Conservation (phyloP, 2,329 filamentous ascomycete genomes). For the Aspergillus sp. region DNA sequence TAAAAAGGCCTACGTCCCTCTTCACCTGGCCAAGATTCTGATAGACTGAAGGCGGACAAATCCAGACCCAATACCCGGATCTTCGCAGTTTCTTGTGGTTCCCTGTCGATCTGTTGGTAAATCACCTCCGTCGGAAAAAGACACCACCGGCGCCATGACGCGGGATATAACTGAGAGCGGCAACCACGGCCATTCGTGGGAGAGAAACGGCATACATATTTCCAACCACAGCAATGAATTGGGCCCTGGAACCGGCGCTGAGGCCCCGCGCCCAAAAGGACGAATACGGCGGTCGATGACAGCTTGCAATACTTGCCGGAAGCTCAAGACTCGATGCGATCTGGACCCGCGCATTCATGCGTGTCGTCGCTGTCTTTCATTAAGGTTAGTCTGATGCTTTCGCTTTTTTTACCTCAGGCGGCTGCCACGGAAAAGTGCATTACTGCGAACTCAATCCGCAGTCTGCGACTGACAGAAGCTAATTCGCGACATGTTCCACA, state of each 20-base stretch:
- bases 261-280: conserved; percentile 18
- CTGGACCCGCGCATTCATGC: conserved; percentile 26
- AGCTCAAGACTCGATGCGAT: conserved; percentile 30
- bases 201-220: conserved; percentile 15
- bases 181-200: conserved; percentile 14
- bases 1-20: conserved; percentile 10
- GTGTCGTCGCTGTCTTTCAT: conserved; percentile 27
- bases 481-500: too few relatives aligned
- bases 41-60: conserved; percentile 2
- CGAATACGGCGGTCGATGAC: conserved; percentile 29
- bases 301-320: conserved; percentile 29
- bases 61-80: background rate
- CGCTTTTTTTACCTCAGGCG: background rate
- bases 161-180: conserved; percentile 11
- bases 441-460: conserved; percentile 2
- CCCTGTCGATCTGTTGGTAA: conserved; percentile 3
- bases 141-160: conserved; percentile 19
- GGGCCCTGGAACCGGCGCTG: conserved; percentile 14
- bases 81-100: conserved; percentile 3
- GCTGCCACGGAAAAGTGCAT: conserved; percentile 5
- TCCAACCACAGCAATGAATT: conserved; percentile 16
- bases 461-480: too few relatives aligned
- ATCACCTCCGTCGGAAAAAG: conserved; percentile 6
- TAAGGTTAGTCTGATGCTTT: conserved; percentile 22
- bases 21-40: conserved; percentile 3